phyloP scores from a whole-genome alignment of 2,329 filamentous ascomycete species.

The Fusarium pseudoanthophilum region DNA sequence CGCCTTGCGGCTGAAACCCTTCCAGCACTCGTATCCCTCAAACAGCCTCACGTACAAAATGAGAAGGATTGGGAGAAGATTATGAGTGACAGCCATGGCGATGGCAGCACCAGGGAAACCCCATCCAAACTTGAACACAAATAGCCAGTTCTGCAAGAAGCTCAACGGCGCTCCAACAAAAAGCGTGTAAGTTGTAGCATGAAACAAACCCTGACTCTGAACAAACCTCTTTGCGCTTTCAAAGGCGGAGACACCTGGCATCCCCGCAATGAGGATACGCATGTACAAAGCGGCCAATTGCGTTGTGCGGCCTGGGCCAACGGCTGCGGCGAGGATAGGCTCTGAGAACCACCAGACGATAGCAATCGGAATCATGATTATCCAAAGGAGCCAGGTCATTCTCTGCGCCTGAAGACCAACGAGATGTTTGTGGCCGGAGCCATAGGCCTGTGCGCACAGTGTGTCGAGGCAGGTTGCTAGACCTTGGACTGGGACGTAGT shows the following conservation, averaged over 20 bases:
- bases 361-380: constrained; percentile 75
- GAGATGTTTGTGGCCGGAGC: constrained; percentile 84
- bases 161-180: constrained; percentile 79
- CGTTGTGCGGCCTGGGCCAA: constrained; percentile 64
- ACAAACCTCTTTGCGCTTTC: constrained; percentile 81
- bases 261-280: constrained; percentile 73
- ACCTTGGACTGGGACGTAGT: constrained; percentile 79
- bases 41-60: constrained; percentile 79
- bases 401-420: constrained; percentile 85
- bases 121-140: constrained; percentile 74
- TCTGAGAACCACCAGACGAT: constrained; percentile 75
- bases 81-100: constrained; percentile 80
- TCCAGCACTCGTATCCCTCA: constrained; percentile 81
- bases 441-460: constrained; percentile 90
- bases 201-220: constrained; percentile 82
- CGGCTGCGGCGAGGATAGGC: constrained; percentile 62
- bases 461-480: constrained; percentile 89
- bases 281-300: constrained; percentile 77
- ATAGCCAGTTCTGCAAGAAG: constrained; percentile 77
- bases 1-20: constrained; percentile 74
- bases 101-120: constrained; percentile 83
- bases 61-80: constrained; percentile 75
- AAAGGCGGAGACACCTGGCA: constrained; percentile 78
- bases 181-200: constrained; percentile 77
- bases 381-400: constrained; percentile 79